These are phyloP conservation scores for Penicillium turbatum DNA, from an alignment of 495 filamentous ascomycete species.

Conservation along the genomic window DNA sequence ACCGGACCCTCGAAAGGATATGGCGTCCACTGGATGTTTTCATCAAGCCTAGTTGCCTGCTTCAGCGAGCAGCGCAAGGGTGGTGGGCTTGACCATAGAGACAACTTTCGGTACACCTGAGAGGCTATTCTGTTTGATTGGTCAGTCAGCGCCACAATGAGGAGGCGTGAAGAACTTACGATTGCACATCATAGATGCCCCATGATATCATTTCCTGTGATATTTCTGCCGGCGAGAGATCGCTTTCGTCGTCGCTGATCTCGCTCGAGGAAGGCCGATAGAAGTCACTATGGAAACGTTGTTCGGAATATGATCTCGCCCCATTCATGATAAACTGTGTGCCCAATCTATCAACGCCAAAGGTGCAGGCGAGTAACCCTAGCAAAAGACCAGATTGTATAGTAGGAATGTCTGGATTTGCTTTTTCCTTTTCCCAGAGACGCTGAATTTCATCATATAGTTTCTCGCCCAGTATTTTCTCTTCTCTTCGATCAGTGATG, in stretches of 20 bases:
- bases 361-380: slow-evolving; percentile 26
- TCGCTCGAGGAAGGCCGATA: not conserved
- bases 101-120: slow-evolving; percentile 23
- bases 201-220: slow-evolving; percentile 25
- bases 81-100: slow-evolving; percentile 17
- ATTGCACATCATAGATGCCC: slow-evolving; percentile 25
- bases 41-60: slow-evolving; percentile 18
- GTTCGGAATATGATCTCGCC: slow-evolving; percentile 10
- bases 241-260: not conserved
- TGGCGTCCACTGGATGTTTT: not conserved
- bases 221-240: not conserved
- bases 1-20: slow-evolving; percentile 4
- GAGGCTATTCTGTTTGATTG: slow-evolving; percentile 15
- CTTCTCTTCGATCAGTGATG: slow-evolving; percentile 25
- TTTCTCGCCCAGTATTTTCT: slow-evolving; percentile 21
- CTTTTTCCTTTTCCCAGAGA: slow-evolving; percentile 19
- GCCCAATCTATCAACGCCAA: slow-evolving; percentile 25
- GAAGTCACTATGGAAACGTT: slow-evolving; percentile 6
- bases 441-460: slow-evolving; percentile 22
- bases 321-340: slow-evolving; percentile 24
- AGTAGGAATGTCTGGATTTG: slow-evolving; percentile 13
- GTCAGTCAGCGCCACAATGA: not conserved
- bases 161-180: slow-evolving; percentile 7
- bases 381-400: slow-evolving; percentile 25
- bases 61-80: slow-evolving; percentile 12